phyloP scores from a whole-genome alignment of 805 yeast genomes.

The Yamadazyma sp. region DNA sequence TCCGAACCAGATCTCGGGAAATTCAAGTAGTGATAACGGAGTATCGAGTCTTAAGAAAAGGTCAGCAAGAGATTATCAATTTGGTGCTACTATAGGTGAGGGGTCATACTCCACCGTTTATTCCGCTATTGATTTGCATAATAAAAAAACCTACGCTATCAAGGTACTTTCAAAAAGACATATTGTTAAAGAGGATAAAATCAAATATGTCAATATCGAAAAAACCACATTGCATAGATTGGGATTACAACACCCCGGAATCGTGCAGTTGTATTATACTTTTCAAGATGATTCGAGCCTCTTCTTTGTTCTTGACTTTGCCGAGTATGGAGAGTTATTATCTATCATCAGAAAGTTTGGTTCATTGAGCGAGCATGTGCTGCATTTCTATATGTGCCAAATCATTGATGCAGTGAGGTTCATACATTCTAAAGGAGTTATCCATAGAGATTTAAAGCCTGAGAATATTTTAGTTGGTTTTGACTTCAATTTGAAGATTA shows the following conservation, averaged over 20 bases:
- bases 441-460: constrained; percentile 93
- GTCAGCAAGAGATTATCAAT: constrained; percentile 81
- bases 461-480: constrained; percentile 85
- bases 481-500: constrained; percentile 85
- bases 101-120: constrained; percentile 95
- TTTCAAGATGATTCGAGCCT: constrained; percentile 88
- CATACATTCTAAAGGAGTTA: constrained; percentile 85
- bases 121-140: constrained; percentile 76
- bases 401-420: constrained; percentile 86
- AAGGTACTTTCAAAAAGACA: constrained; percentile 90
- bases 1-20: background rate
- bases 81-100: constrained; percentile 87
- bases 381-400: constrained; percentile 81
- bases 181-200: constrained; percentile 90
- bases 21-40: too few relatives aligned
- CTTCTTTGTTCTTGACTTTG: constrained; percentile 91
- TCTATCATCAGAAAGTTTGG: constrained; percentile 77
- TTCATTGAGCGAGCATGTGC: constrained; percentile 69
- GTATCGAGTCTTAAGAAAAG: constrained; percentile 40
- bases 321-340: constrained; percentile 91
- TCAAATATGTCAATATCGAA: constrained; percentile 94
- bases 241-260: constrained; percentile 89
- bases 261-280: constrained; percentile 87
- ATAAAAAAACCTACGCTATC: constrained; percentile 79
- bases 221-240: constrained; percentile 83